Base-by-base conservation (phyloP, 169 alveolate species). In the Cryptosporidium tyzzeri region DNA sequence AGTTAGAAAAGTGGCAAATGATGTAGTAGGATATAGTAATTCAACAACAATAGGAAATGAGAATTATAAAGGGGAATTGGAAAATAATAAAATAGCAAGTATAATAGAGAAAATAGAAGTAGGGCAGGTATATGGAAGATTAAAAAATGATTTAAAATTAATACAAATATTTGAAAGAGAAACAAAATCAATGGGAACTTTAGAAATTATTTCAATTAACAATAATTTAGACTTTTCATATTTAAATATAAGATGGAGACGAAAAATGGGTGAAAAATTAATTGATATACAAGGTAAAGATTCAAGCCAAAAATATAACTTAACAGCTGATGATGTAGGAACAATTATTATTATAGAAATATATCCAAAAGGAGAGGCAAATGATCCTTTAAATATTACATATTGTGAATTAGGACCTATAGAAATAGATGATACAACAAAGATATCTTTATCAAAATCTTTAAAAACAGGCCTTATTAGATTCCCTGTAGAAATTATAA, bases 271-370 rank as follows among this genome's bases (percentile, higher is more conserved):
- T 18, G 68, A 48, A 21, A 65, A 10, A 26, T 21, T 80, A 23
- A 53, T 80, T 23, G 89, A 80, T 31, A 62, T 80, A 16, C 69
- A n/a, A 65, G 55, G 59, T 41, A 21, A 26, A 41, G 75, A 58
- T 16, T 26, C 31, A 12, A 39, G 70, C 29, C 2, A 2, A 3
- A 41, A 10, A 16, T 31, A 61, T 12, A 18, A 80, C 29, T 39
- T 80, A 21, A 80, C 89, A 18, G 89, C 89, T 37, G 89, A 80
- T 48, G 89, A 80, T 65, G 65, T 80, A 8, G 89, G 89, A 33
- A 62, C 80, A 7, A 80, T 29, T 10, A 61, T 80, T 10, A 21
- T 80, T 9, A 61, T 80, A 23, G 80, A 80, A 29, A 65, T 80
- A 26, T 23, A 26, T 26, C 89, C 75, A 44, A 80, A 45, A 41